Evolutionary conservation across 768 basidiomycete genomes (phyloP), one percentile per base, ranked within the genome.

Genomic region (Vishniacozyma victoriae): DNA sequence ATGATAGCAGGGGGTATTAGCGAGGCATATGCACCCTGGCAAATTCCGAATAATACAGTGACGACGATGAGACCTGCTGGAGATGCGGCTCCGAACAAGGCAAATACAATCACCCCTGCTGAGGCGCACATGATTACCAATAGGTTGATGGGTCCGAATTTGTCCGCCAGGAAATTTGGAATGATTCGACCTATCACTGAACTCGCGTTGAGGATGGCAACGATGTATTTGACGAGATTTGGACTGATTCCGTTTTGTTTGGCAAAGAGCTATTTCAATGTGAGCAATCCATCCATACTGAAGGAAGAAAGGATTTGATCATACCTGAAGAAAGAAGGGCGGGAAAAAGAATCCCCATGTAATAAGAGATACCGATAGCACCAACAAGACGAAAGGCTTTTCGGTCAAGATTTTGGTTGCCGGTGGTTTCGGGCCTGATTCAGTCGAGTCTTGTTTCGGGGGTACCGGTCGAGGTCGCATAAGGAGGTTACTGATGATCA

Each of bases 281-380:
- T n/a, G n/a, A n/a, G n/a, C n/a, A n/a, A n/a, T n/a, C n/a, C n/a
- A n/a, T n/a, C n/a, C n/a, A n/a, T 45, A 44, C 50, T 51, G 23
- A 15, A 35, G 31, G 16, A 5, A 25, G 9, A 23, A n/a, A 13
- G 9, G 31, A 33, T 33, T 9, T 33, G 11, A 33, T 9, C 31
- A 33, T 33, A 57, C 59, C 36, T 61, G 59, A 16, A 61, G 41
- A 33, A 54, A 61, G 35, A 49, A 58, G 27, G 59, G 36, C 1
- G 60, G 60, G 47, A 62, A 58, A 48, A 59, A 59, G 13, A 59
- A 29, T 14, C 60, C 60, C 46, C 46, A 53, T 2, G 56, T 26
- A 6, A 50, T 27, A 35, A 52, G 36, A 46, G 59, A 58, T 14
- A 54, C 26, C 5, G 43, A 56, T 5, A 41, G 41, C 4, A 53